Conservation (phyloP, 805 yeast genomes). For the Ascoidea asiatica region DNA sequence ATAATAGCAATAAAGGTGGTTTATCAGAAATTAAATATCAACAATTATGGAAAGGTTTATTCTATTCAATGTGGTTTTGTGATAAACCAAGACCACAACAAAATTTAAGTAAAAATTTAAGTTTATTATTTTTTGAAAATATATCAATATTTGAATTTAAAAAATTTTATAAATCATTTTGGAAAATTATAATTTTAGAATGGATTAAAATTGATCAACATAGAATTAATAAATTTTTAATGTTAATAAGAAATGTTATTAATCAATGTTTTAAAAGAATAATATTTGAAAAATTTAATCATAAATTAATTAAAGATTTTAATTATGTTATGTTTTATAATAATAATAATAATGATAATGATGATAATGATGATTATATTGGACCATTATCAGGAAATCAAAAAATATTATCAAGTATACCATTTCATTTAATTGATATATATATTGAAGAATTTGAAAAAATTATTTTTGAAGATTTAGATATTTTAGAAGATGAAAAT, state of each 20-base stretch:
- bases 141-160: conserved; percentile 29
- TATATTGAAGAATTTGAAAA: conserved; percentile 73
- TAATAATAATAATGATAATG: conserved; percentile 21
- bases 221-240: conserved; percentile 77
- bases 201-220: conserved; percentile 75
- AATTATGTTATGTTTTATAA: too few relatives aligned
- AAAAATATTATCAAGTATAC: conserved; percentile 58
- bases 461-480: conserved; percentile 35
- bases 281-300: conserved; percentile 39
- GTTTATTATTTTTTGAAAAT: conserved; percentile 33
- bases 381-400: conserved; percentile 42
- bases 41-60: conserved; percentile 94
- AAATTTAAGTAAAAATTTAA: conserved; percentile 60
- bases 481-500: conserved; percentile 32
- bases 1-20: too few relatives aligned
- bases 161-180: conserved; percentile 58
- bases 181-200: conserved; percentile 65
- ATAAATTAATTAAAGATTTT: conserved; percentile 29
- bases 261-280: conserved; percentile 51
- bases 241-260: conserved; percentile 67
- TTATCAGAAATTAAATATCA: conserved; percentile 41
- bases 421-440: conserved; percentile 77
- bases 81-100: conserved; percentile 92
- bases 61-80: conserved; percentile 91
- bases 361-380: too few relatives aligned